phyloP scores from a whole-genome alignment of 345 rosid species.

The Lepidium sativum region DNA sequence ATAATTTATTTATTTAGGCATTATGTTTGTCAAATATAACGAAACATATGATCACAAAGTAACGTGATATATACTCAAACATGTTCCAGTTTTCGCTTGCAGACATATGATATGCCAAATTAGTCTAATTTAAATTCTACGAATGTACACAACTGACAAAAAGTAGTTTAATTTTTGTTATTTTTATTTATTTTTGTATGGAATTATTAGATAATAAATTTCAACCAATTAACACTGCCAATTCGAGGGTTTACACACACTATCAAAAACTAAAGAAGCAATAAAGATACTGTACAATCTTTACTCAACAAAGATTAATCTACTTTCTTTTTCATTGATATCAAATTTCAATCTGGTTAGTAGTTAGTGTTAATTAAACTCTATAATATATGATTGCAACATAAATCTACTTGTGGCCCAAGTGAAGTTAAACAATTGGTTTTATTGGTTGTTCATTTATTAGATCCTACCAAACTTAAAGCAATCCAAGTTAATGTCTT shows the following conservation, averaged over 20 bases:
- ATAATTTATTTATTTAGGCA: no score
- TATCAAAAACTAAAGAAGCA: no score
- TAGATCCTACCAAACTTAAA: slow-evolving; percentile 14
- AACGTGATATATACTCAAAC: not conserved
- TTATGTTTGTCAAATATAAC: not conserved
- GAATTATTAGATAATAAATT: no score
- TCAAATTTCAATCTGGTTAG: not conserved
- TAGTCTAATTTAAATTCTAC: not conserved
- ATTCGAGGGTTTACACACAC: no score
- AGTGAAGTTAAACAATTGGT: slow-evolving; percentile 15
- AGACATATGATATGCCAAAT: not conserved
- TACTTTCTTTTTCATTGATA: not conserved
- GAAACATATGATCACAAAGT: not conserved
- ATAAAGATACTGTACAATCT: no score
- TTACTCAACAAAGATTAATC: no score
- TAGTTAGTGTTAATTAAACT: not conserved
- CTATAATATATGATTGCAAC: not conserved
- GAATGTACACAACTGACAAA: not conserved
- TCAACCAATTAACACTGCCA: no score
- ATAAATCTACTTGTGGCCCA: not conserved
- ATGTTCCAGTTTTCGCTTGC: slow-evolving; percentile 1
- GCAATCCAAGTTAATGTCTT: not conserved
- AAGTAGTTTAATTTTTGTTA: no score
- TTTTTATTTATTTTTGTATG: no score
- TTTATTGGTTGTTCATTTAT: slow-evolving; percentile 11